Conservation (phyloP, 805 yeast genomes). For the Ogataea paradorogensis region DNA sequence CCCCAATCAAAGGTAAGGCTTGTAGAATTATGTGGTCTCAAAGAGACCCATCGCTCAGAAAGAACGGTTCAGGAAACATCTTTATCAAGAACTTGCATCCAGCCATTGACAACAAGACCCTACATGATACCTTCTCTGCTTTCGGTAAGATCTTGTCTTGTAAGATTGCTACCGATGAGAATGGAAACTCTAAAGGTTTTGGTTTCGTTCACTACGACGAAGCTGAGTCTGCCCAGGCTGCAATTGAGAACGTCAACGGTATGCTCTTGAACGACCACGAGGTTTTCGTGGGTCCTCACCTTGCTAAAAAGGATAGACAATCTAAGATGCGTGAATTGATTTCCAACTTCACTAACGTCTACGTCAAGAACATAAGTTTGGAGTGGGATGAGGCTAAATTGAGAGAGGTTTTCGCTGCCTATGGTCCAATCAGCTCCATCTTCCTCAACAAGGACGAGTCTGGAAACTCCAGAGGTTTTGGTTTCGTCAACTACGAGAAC, state of each 20-base stretch:
- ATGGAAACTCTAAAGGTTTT: slow-evolving; percentile 90
- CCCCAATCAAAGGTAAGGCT: slow-evolving; percentile 89
- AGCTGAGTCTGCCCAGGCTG: slow-evolving; percentile 88
- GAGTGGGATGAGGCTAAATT: slow-evolving; percentile 72
- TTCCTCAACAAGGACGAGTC: slow-evolving; percentile 75
- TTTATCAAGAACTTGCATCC: slow-evolving; percentile 98
- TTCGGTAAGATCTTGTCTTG: slow-evolving; percentile 95
- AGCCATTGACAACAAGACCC: slow-evolving; percentile 96
- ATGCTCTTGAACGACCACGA: slow-evolving; percentile 95
- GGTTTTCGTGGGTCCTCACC: slow-evolving; percentile 93
- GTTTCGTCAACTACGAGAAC: slow-evolving; percentile 85
- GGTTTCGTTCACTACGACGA: slow-evolving; percentile 97
- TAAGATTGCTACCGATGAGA: slow-evolving; percentile 93
- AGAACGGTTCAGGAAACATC: slow-evolving; percentile 93
- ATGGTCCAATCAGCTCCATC: slow-evolving; percentile 81
- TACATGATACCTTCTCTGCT: slow-evolving; percentile 96
- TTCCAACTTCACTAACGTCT: slow-evolving; percentile 93
- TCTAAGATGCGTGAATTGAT: slow-evolving; percentile 85
- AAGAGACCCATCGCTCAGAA: slow-evolving; percentile 95
- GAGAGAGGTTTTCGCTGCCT: slow-evolving; percentile 63
- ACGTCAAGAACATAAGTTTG: slow-evolving; percentile 81
- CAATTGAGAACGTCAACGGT: slow-evolving; percentile 96
- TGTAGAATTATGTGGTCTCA: slow-evolving; percentile 99
- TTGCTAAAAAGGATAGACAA: slow-evolving; percentile 90
- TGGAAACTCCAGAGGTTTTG: slow-evolving; percentile 93